phyloP scores from a whole-genome alignment of 169 alveolate genomes.

The Besnoitia besnoiti region DNA sequence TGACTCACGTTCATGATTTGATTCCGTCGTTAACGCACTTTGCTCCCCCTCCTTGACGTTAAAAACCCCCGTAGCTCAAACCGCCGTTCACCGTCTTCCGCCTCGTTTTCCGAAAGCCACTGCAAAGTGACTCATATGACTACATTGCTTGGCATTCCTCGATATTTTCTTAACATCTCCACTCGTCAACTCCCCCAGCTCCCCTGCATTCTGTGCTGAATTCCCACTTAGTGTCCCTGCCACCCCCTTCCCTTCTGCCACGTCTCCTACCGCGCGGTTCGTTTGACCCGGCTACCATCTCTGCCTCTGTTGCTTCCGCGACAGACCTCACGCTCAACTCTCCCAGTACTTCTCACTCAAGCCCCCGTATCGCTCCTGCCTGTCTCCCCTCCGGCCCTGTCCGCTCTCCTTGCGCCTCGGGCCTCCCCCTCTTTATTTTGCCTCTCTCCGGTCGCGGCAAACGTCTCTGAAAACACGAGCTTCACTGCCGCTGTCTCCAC shows the following conservation, averaged over 20 bases:
- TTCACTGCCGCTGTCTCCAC: neutral
- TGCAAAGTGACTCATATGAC: neutral
- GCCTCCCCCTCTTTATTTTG: neutral
- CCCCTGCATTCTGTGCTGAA: neutral
- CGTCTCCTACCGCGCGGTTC: neutral
- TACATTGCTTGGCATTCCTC: neutral
- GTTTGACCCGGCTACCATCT: neutral
- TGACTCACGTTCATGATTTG: no score
- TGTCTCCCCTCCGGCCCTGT: neutral
- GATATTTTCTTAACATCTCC: neutral
- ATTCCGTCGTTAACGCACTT: no score
- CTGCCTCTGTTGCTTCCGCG: neutral
- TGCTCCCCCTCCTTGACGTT: no score
- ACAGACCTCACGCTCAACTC: no score
- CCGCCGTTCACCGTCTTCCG: no score
- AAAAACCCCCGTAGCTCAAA: no score
- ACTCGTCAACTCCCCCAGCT: neutral
- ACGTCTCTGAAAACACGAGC: no score
- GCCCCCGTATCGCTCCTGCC: neutral
- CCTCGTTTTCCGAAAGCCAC: neutral
- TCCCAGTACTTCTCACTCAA: neutral
- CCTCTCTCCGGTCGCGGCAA: neutral
- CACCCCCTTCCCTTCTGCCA: neutral
- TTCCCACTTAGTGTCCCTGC: neutral
- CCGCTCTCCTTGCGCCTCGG: neutral